Conservation (phyloP, 805 yeast species). For the Saturnispora saitoi region DNA sequence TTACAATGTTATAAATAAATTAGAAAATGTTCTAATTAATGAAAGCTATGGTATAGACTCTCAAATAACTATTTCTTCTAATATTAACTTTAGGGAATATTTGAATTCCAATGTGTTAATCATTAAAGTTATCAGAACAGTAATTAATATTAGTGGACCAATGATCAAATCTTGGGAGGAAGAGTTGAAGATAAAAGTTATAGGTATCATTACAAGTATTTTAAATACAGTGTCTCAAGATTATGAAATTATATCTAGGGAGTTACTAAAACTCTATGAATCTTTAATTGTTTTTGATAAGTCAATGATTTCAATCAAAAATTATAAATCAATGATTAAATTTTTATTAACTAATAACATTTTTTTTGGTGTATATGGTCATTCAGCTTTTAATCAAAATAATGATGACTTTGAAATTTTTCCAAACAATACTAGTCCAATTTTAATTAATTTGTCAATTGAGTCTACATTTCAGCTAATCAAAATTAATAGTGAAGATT, state of each 20-base stretch:
- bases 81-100: slow-evolving; percentile 37
- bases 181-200: slow-evolving; percentile 20
- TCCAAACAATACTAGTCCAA: slow-evolving; percentile 28
- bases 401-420: slow-evolving; percentile 19
- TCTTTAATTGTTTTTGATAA: slow-evolving; percentile 42
- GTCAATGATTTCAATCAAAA: slow-evolving; percentile 16
- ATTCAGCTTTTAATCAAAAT: slow-evolving; percentile 12
- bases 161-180: slow-evolving; percentile 30
- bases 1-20: slow-evolving; percentile 32
- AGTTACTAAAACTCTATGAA: slow-evolving; percentile 35
- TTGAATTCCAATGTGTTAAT: slow-evolving; percentile 36
- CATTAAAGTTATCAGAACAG: slow-evolving; percentile 34
- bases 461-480: slow-evolving; percentile 25
- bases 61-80: slow-evolving; percentile 36
- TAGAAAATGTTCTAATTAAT: slow-evolving; percentile 33
- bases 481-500: slow-evolving; percentile 18
- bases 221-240: slow-evolving; percentile 34
- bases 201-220: not conserved
- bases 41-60: slow-evolving; percentile 45
- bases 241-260: slow-evolving; percentile 29
- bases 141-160: slow-evolving; percentile 54
- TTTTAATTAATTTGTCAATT: slow-evolving; percentile 20
- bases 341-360: slow-evolving; percentile 28
- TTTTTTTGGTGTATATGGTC: slow-evolving; percentile 25
- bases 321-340: slow-evolving; percentile 27